Percentiles rank a stretch among this genome's conserved stretches.
Evolutionary conservation across 768 basidiomycete species (phyloP).

Genomic region (Fomitopsis serialis): DNA sequence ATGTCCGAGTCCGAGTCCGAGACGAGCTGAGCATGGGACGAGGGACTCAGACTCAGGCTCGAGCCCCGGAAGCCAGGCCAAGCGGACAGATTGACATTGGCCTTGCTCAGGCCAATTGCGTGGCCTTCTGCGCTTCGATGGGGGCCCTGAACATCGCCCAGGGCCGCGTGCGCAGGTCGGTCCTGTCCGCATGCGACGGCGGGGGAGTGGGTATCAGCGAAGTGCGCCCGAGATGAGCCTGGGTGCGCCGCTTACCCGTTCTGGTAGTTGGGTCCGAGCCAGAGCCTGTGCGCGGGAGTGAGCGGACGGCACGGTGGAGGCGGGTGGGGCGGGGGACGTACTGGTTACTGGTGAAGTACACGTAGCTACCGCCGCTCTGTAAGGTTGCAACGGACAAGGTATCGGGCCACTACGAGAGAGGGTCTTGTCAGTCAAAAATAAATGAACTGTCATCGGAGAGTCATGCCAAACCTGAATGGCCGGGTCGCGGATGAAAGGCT

Average conservation of each 20-base stretch:
- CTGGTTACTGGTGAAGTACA: slow-evolving; percentile 17
- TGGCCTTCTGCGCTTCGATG: slow-evolving; percentile 10
- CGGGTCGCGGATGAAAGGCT: slow-evolving; percentile 13
- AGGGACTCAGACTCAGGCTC: no score
- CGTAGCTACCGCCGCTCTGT: slow-evolving; percentile 9
- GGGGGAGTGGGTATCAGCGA: background rate
- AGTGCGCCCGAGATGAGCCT: background rate
- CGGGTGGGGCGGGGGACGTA: background rate
- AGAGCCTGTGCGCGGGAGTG: slow-evolving; percentile 4
- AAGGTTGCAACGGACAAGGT: slow-evolving; percentile 14
- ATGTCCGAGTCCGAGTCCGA: no score
- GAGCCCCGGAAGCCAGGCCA: background rate
- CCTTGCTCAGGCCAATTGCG: background rate
- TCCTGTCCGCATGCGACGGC: background rate
- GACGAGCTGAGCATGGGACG: no score
- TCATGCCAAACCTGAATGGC: slow-evolving; percentile 14
- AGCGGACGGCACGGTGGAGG: background rate
- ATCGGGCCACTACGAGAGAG: slow-evolving; percentile 11
- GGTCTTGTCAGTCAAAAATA: background rate
- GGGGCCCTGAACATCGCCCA: slow-evolving; percentile 14
- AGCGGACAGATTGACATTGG: background rate
- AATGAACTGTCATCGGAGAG: no score
- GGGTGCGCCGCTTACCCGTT: slow-evolving; percentile 6
- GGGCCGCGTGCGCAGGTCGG: slow-evolving; percentile 14
- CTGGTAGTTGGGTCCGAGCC: slow-evolving; percentile 15